Conservation (phyloP, 345 rosid species). For the Arabis alpina region DNA sequence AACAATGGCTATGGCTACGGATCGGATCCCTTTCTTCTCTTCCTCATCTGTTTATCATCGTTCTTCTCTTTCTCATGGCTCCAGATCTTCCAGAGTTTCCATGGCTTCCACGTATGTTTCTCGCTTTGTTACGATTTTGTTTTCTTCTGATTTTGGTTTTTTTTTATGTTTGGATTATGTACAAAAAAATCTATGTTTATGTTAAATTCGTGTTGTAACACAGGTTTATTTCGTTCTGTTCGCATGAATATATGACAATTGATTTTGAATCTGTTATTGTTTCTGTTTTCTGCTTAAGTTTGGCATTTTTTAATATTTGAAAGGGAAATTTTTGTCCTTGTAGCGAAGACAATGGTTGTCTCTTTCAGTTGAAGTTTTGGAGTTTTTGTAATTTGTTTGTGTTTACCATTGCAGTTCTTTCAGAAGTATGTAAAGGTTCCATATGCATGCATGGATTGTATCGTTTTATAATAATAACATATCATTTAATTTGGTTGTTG, state of each 20-base stretch:
- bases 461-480: background rate
- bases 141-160: background rate
- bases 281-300: constrained; percentile 1
- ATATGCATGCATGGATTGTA: constrained; percentile 40
- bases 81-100: constrained; percentile 35
- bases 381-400: too few species aligned
- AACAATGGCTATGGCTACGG: constrained; percentile 32
- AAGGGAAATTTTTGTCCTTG: too few species aligned
- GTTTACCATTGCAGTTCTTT: background rate
- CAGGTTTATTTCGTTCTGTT: background rate
- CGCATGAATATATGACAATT: background rate
- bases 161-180: background rate
- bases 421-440: background rate
- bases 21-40: constrained; percentile 38
- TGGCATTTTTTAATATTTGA: background rate
- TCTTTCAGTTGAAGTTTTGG: too few species aligned
- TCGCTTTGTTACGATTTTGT: background rate
- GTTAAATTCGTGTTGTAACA: background rate
- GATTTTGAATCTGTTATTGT: background rate
- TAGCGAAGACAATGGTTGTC: too few species aligned
- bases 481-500: constrained; percentile 40
- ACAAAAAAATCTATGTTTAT: background rate
- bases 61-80: constrained; percentile 24
- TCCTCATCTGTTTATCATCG: constrained; percentile 24
- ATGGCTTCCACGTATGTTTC: constrained; percentile 48